phyloP scores from a whole-genome alignment of 2,329 filamentous ascomycete species.

The Aspergillus hortae region DNA sequence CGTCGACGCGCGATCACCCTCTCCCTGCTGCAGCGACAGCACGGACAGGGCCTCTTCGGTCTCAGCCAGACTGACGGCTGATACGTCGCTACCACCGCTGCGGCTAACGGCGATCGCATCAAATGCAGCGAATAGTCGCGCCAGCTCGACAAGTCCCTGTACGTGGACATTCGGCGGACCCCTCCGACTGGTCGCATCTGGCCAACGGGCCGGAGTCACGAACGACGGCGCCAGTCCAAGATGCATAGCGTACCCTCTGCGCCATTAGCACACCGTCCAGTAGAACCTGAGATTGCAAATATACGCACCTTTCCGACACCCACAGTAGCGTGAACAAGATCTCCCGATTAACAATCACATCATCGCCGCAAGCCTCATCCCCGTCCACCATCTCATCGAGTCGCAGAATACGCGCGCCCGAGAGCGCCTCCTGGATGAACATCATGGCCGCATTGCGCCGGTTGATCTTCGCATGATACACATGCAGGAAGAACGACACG shows the following conservation, averaged over 20 bases:
- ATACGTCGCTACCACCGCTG: not conserved
- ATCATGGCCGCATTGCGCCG: slow-evolving; percentile 25
- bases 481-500: slow-evolving; percentile 30
- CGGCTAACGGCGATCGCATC: slow-evolving; percentile 16
- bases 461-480: slow-evolving; percentile 31
- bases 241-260: slow-evolving; percentile 30
- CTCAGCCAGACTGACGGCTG: slow-evolving; percentile 11
- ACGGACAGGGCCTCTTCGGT: slow-evolving; percentile 20
- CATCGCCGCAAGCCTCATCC: not conserved
- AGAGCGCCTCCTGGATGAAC: slow-evolving; percentile 28
- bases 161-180: slow-evolving; percentile 14
- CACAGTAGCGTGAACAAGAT: slow-evolving; percentile 27
- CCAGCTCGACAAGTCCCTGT: slow-evolving; percentile 23
- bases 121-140: slow-evolving; percentile 23
- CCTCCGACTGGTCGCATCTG: not conserved
- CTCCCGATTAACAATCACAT: slow-evolving; percentile 21
- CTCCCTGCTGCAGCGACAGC: slow-evolving; percentile 10
- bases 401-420: slow-evolving; percentile 18
- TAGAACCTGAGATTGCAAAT: not conserved
- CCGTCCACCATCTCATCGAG: slow-evolving; percentile 15
- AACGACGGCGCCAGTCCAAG: slow-evolving; percentile 26
- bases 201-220: slow-evolving; percentile 10
- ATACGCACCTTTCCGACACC: slow-evolving; percentile 28
- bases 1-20: slow-evolving; percentile 12
- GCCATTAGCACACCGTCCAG: not conserved